Percentiles rank a stretch among this genome's conserved stretches.
Conservation (phyloP, 2,329 filamentous ascomycete genomes). For the Ophiostoma pallidulum region DNA sequence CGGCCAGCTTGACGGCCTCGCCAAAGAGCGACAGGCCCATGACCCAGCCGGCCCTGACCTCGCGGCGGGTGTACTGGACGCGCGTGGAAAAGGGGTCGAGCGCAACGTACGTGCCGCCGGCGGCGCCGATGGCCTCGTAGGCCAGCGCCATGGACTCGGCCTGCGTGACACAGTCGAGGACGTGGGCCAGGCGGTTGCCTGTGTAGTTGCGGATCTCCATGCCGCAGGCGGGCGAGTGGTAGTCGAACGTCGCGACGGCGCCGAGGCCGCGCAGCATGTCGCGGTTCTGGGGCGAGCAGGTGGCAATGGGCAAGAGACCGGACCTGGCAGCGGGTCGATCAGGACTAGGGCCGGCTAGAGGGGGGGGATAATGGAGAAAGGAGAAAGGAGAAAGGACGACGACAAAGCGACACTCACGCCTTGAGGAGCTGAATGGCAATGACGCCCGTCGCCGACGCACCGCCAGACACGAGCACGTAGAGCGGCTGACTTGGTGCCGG, state of each 20-base stretch:
- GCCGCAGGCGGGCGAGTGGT: constrained; percentile 15
- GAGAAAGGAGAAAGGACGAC: background rate
- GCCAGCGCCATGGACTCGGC: constrained; percentile 12
- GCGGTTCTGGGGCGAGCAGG: constrained; percentile 14
- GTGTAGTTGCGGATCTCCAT: constrained; percentile 18
- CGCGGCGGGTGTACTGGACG: constrained; percentile 13
- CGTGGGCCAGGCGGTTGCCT: constrained; percentile 10
- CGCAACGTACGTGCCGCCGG: constrained; percentile 11
- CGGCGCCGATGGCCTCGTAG: constrained; percentile 14
- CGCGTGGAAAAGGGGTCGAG: constrained; percentile 13
- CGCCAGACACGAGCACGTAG: constrained; percentile 30
- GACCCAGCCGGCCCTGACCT: constrained; percentile 13
- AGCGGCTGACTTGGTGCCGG: background rate
- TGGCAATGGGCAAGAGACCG: constrained; percentile 11
- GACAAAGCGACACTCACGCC: constrained; percentile 15
- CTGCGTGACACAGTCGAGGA: constrained; percentile 16
- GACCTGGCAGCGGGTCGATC: background rate
- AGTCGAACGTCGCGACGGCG: constrained; percentile 17
- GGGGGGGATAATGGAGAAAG: background rate
- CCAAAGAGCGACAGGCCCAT: constrained; percentile 12
- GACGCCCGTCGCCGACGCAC: constrained; percentile 28
- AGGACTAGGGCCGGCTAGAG: background rate
- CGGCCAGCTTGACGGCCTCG: constrained; percentile 10
- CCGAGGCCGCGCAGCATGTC: constrained; percentile 10
- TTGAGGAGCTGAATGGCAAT: constrained; percentile 29